Evolutionary conservation across 345 rosid genomes (phyloP).

Genomic region (Microcos paniculata): DNA sequence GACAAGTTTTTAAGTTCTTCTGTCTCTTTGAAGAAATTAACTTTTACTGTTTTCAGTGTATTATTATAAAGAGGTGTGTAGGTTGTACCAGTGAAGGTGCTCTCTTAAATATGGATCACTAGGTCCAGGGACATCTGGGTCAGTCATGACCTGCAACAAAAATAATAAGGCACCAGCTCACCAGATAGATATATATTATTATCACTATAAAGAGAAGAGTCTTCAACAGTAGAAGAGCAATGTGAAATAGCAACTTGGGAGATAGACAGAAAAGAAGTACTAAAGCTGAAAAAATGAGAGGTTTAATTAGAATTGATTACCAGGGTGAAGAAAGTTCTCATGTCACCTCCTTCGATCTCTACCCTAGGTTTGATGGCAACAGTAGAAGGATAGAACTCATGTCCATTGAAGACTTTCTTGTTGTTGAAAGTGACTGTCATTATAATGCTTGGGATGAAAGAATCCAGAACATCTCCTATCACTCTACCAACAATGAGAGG

Average conservation of each 20-base stretch:
- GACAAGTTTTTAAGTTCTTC: no score
- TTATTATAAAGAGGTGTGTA: not conserved
- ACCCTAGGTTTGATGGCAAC: conserved; percentile 36
- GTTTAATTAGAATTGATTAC: no score
- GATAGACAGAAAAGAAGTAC: not conserved
- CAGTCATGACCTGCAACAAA: conserved; percentile 54
- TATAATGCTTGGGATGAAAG: conserved; percentile 28
- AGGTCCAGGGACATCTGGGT: conserved; percentile 78
- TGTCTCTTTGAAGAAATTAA: no score
- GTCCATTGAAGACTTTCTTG: conserved; percentile 35
- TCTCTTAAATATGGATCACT: conserved; percentile 65
- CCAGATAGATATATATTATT: no score
- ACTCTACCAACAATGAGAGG: conserved; percentile 42
- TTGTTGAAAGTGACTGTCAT: conserved; percentile 32
- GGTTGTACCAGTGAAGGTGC: conserved; percentile 61
- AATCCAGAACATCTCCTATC: conserved; percentile 41
- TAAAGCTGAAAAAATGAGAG: not conserved
- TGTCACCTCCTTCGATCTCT: conserved; percentile 39
- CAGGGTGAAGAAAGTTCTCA: conserved; percentile 69
- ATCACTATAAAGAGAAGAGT: not conserved
- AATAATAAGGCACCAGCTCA: not conserved
- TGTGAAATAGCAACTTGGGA: conserved; percentile 5
- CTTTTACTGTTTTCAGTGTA: not conserved
- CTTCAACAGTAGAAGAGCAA: not conserved
- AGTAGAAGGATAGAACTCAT: conserved; percentile 38